A percentile compares a stretch with the other conserved stretches of the same genome.
Conservation (phyloP, 306 rosid genomes). For the Gleditsia sinensis region DNA sequence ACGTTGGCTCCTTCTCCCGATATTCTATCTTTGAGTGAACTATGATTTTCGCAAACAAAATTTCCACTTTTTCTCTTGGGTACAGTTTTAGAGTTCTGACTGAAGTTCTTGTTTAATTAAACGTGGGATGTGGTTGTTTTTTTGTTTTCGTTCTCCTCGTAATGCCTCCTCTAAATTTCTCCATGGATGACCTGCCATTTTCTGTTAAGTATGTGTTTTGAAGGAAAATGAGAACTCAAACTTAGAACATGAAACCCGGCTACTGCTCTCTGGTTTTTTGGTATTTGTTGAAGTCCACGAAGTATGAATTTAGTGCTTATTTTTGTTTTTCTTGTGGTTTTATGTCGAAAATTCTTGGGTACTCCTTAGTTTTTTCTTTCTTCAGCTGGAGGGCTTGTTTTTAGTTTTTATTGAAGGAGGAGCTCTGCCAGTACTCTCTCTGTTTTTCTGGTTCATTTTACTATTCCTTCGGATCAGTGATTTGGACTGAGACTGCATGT, state of each 20-base stretch:
- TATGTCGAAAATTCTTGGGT: neutral
- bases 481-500: conserved; percentile 21
- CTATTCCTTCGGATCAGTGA: conserved; percentile 25
- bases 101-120: neutral
- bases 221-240: conserved; percentile 7
- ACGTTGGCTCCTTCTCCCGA: neutral
- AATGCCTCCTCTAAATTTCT: neutral
- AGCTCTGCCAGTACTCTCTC: conserved; percentile 4
- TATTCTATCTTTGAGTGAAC: neutral
- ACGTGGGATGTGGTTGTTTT: neutral
- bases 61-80: neutral
- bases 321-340: neutral
- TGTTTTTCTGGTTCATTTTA: conserved; percentile 19
- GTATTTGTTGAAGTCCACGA: neutral
- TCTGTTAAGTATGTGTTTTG: neutral
- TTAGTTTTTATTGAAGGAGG: neutral
- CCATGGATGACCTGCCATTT: neutral
- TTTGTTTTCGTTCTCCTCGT: neutral
- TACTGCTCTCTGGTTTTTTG: neutral
- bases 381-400: neutral
- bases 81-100: neutral
- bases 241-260: neutral
- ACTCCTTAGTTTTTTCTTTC: neutral
- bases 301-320: neutral
- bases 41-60: neutral